Evolutionary conservation across 2,329 filamentous ascomycete species (phyloP), one percentile per base, ranked within the genome.

Genomic region (Colletotrichum sublineola): DNA sequence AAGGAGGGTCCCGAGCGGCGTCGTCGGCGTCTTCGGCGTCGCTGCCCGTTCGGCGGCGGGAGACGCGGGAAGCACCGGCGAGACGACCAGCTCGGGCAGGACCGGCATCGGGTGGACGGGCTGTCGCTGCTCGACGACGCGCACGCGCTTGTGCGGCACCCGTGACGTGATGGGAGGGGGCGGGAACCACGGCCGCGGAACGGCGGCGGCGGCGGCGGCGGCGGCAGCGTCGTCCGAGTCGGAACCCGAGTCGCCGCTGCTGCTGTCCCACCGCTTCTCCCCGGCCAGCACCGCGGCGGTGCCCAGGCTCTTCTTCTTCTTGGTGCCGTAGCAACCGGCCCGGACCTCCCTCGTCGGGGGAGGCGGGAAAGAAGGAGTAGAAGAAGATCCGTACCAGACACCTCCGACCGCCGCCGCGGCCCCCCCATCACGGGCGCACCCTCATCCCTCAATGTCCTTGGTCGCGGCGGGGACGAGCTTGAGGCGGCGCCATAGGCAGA

Each of bases 401-500:
- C 46, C 46, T 18, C 24, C 29, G 15, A 44, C 68, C 70, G 73
- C 77, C 75, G 64, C 67, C 71, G 73, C 78, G 75, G 65, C 74
- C 75, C 61, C 77, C 68, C 75, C 79, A 76, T 82, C 83, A 82
- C 85, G 84, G 83, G 80, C 83, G 84, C 80, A 81, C 81, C 85
- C 79, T 85, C 84, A 87, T 52, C 78, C 80, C 76, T 87, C 87
- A 55, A 86, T 75, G 70, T 89, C 85, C 80, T 88, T 88, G 67
- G 3, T 79, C 74, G 5, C 44, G 18, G 81, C 77, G 15, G 77
- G 75, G 31, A 74, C 74, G 56, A 81, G 78, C 82, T 88, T 89
- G 78, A 87, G 83, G 76, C 88, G 87, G 74, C 88, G 87, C 89
- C 91, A 93, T 50, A 94, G 84, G 75, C 90, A 89, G 67, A 85